Conservation (phyloP, 179 eudicot genomes). For the Nepenthes alata region DNA sequence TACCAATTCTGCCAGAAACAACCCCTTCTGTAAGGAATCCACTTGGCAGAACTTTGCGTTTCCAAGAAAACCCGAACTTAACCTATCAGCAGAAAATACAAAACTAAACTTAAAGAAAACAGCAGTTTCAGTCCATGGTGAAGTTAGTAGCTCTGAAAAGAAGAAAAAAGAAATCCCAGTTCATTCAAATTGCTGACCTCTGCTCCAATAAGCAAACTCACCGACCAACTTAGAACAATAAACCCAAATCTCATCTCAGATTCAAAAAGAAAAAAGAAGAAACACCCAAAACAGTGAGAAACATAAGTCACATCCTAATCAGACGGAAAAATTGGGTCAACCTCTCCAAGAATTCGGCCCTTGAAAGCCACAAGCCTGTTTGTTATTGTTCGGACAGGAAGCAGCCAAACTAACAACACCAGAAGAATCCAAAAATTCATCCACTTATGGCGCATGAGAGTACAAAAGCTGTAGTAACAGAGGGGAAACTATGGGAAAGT, state of each 20-base stretch:
- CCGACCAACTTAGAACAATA: background rate
- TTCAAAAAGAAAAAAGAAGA: background rate
- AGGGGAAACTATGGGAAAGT: background rate
- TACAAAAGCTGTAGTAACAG: conserved; percentile 2
- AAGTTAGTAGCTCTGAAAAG: background rate
- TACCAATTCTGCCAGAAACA: too few species aligned
- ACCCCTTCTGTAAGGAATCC: too few species aligned
- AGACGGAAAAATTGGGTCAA: conserved; percentile 10
- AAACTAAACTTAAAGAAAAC: too few species aligned
- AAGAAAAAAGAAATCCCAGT: background rate
- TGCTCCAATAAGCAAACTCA: background rate
- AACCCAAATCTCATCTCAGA: background rate
- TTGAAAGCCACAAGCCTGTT: background rate
- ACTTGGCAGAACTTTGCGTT: too few species aligned
- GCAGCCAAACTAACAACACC: conserved; percentile 7
- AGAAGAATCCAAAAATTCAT: conserved; percentile 40
- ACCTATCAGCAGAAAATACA: too few species aligned
- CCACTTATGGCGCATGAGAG: conserved; percentile 16
- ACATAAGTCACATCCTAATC: background rate
- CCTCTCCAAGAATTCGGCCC: conserved; percentile 10
- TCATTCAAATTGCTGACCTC: background rate
- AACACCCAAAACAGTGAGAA: background rate
- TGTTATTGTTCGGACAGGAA: conserved; percentile 10
- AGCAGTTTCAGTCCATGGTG: too few species aligned
- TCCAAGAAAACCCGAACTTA: too few species aligned